Evolutionary conservation across 345 rosid genomes (phyloP).

Genomic region (Citrus unshiu): DNA sequence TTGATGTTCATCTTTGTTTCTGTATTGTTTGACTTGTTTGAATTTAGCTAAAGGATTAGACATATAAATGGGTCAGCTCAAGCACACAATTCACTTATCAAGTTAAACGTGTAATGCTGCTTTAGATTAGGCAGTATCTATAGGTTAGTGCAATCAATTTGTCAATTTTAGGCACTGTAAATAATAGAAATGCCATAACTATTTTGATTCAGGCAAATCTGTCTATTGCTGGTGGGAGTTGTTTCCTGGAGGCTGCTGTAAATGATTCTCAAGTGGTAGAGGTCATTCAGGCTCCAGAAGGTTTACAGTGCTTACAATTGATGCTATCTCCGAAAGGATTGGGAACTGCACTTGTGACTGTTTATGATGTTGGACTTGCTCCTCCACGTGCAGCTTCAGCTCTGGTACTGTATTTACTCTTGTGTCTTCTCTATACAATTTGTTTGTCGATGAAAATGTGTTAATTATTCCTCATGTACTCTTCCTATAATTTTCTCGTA

Average conservation of each 20-base stretch:
- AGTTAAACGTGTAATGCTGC: neutral
- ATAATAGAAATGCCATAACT: neutral
- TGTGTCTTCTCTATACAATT: neutral
- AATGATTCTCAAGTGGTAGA: conserved; percentile 83
- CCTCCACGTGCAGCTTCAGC: conserved; percentile 72
- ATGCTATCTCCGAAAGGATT: conserved; percentile 70
- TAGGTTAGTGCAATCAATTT: neutral
- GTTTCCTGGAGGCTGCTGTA: conserved; percentile 73
- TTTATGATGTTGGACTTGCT: conserved; percentile 77
- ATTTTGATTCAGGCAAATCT: conserved; percentile 60
- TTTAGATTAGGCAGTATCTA: neutral
- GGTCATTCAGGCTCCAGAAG: conserved; percentile 61
- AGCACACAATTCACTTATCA: neutral
- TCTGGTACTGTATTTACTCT: conserved; percentile 42
- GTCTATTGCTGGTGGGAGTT: conserved; percentile 89
- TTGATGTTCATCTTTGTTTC: neutral
- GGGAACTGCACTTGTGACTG: conserved; percentile 75
- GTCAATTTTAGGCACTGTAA: neutral
- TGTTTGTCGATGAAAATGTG: neutral
- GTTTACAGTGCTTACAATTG: conserved; percentile 73
- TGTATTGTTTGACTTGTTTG: neutral
- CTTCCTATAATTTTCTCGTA: neutral
- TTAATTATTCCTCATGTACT: neutral
- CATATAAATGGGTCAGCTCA: neutral
- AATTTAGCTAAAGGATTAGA: neutral